Base-by-base conservation (phyloP, 2,329 filamentous ascomycete genomes). In the Beauveria sp. region DNA sequence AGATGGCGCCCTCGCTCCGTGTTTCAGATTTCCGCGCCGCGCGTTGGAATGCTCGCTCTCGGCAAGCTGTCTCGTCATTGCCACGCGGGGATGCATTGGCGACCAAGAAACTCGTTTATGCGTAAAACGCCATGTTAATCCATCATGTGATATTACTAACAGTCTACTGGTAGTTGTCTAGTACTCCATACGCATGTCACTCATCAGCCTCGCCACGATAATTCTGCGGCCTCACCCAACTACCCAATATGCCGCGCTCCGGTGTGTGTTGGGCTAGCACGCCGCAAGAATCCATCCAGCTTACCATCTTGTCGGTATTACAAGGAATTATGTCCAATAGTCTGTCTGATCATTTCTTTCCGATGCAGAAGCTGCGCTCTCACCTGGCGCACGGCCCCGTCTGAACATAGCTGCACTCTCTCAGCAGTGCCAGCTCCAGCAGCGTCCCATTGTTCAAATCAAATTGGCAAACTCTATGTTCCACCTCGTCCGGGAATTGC, bases 391-490 rank as follows among this genome's bases (percentile, higher is more conserved):
- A 57, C 55, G 55, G 55, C 55, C 55, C 34, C 55, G 44, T 50
- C 55, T 28, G 55, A 57, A 50, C 43, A 18, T 56, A 8, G n/a
- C 18, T 28, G 14, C 30, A 20, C 5, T n/a, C 28, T 18, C 18
- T 55, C 37, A 20, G 37, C 16, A 20, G 30, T 18, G 40, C 28
- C 28, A 10, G 24, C 28, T 37, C 41, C 54, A 55, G 53, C 41
- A 56, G 41, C 55, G 55, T 50, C 50, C 12, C 55, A 57, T 57
- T 57, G 55, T 50, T 50, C 55, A 55, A 56, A 50, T 57, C 44
- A 57, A 57, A 57, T 37, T 16, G 34, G 34, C 34, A 37, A 37
- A 37, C 34, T 54, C 51, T 40, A 41, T 54, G 20, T 54, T 37
- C 34, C 51, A 40, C 51, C 16, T 22, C 16, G 34, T 16, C 41